phyloP scores from a whole-genome alignment of 108 stramenopile genomes.

The Nitzschia palea region DNA sequence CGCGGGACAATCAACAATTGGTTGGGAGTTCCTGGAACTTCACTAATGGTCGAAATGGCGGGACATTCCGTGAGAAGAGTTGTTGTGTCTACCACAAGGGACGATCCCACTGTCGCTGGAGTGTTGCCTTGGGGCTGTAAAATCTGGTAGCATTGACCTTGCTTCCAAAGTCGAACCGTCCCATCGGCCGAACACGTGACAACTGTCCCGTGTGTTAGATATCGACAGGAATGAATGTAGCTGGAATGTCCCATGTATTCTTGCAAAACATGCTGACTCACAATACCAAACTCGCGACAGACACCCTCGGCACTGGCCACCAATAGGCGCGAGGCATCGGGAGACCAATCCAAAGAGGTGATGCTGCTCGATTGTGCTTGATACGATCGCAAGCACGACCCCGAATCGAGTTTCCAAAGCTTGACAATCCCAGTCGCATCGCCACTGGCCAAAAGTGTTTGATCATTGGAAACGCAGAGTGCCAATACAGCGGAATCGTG shows the following conservation, averaged over 20 bases:
- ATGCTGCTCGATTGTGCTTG: constrained; percentile 64
- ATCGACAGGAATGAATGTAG: constrained; percentile 75
- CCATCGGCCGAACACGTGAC: constrained; percentile 92
- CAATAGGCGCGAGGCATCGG: constrained; percentile 67
- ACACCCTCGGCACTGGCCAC: constrained; percentile 69
- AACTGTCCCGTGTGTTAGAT: constrained; percentile 49
- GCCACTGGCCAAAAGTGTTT: constrained; percentile 82
- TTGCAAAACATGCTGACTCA: constrained; percentile 72
- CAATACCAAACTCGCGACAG: constrained; percentile 76
- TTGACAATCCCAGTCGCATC: constrained; percentile 69
- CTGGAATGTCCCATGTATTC: constrained; percentile 87
- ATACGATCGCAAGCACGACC: constrained; percentile 74
- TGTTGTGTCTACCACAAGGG: constrained; percentile 36
- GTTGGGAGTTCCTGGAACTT: constrained; percentile 54
- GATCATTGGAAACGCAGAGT: constrained; percentile 81
- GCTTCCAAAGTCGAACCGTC: constrained; percentile 84
- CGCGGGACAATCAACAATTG: constrained; percentile 75
- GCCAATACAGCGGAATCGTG: constrained; percentile 67
- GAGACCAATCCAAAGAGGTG: constrained; percentile 57
- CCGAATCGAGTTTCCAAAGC: constrained; percentile 82
- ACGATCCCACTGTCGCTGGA: background rate
- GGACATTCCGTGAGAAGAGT: constrained; percentile 27
- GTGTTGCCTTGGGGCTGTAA: constrained; percentile 12
- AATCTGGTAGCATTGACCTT: constrained; percentile 15
- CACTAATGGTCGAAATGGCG: constrained; percentile 54